A percentile compares a stretch with the other conserved stretches of the same genome.
These are phyloP conservation scores for Byssochlamys sp. DNA, from an alignment of 2,329 filamentous ascomycete genomes.

Conservation along the genomic window DNA sequence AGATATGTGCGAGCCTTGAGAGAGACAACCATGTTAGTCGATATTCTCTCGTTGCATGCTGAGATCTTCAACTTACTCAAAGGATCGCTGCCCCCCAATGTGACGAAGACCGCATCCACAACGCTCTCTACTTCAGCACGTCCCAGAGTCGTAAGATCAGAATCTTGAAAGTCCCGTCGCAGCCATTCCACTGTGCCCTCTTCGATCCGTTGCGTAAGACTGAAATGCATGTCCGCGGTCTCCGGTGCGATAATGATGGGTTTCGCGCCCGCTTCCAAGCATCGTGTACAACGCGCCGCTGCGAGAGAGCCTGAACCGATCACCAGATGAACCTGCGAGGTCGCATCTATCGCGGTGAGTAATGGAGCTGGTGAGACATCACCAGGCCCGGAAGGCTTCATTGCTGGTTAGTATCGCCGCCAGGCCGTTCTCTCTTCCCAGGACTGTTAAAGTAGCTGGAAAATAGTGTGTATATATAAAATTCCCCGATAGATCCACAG, in stretches of 20 bases:
- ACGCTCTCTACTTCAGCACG: conserved; percentile 65
- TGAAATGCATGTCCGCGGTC: conserved; percentile 51
- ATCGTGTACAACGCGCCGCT: conserved; percentile 70
- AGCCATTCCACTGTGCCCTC: conserved; percentile 35
- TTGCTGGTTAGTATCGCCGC: conserved; percentile 7
- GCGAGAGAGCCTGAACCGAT: conserved; percentile 80
- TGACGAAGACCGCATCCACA: conserved; percentile 90
- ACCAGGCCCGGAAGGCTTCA: conserved; percentile 21
- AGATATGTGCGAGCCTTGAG: conserved; percentile 57
- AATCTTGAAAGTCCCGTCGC: conserved; percentile 52
- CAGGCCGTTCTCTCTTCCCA: neutral
- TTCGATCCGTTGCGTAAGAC: conserved; percentile 38
- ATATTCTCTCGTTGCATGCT: conserved; percentile 21
- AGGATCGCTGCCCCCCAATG: conserved; percentile 44
- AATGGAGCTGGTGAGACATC: conserved; percentile 19
- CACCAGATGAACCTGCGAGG: conserved; percentile 61
- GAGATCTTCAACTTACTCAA: conserved; percentile 35
- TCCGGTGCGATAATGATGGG: conserved; percentile 70
- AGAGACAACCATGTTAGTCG: conserved; percentile 1
- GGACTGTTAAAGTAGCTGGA: neutral
- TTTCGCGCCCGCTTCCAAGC: conserved; percentile 68
- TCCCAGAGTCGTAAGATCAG: conserved; percentile 66
- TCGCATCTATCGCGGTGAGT: conserved; percentile 32
- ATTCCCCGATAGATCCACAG: neutral
- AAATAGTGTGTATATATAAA: neutral